phyloP scores from a whole-genome alignment of 129 eudicot genomes.

The carrot (Daucus carota) region DNA sequence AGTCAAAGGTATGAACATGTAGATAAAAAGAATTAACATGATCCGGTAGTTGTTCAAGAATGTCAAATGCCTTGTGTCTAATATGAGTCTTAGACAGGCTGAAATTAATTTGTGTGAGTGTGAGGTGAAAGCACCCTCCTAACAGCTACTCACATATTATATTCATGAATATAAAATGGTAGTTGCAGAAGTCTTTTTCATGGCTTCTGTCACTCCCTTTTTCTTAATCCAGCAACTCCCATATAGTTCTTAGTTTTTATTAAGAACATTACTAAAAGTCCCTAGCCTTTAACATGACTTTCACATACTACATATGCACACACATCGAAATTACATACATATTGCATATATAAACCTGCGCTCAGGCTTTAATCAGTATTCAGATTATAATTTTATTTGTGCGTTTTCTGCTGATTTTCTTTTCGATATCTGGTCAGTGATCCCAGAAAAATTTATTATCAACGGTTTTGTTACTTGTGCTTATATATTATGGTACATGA shows the following conservation, averaged over 20 bases:
- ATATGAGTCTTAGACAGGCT: not conserved
- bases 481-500: slow-evolving; percentile 27
- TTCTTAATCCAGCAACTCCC: slow-evolving; percentile 14
- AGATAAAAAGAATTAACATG: not conserved
- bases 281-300: not conserved
- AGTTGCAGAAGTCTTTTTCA: slow-evolving; percentile 29
- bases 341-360: not conserved
- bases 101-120: not conserved
- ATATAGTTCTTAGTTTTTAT: not conserved
- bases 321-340: not conserved
- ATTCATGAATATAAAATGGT: slow-evolving; percentile 19
- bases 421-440: not conserved
- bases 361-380: not conserved
- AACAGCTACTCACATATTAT: slow-evolving; percentile 32
- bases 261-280: not conserved
- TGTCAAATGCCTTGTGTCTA: slow-evolving; percentile 6
- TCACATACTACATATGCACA: not conserved
- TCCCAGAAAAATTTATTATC: too few species aligned
- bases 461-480: too few species aligned
- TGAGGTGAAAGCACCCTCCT: slow-evolving; percentile 18
- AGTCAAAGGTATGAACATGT: not conserved
- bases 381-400: not conserved
- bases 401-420: not conserved
- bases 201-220: slow-evolving; percentile 11
- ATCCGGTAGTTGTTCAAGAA: slow-evolving; percentile 5